Conservation (phyloP, 2,329 filamentous ascomycete species). For the Lecanicillium sp. region DNA sequence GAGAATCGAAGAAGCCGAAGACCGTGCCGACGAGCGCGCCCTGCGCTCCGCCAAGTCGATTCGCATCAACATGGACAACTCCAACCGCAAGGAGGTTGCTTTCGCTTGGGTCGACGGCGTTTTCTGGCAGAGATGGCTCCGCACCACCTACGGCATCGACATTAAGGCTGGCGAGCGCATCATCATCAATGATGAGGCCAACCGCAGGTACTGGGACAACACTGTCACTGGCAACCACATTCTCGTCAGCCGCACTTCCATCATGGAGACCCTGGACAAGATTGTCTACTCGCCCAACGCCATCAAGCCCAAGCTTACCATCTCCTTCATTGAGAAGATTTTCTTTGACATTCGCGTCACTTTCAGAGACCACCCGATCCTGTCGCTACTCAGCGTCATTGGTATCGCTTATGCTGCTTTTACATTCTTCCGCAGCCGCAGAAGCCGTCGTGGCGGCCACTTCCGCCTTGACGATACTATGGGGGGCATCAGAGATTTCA, state of each 20-base stretch:
- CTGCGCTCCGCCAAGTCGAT: slow-evolving; percentile 84
- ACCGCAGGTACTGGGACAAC: slow-evolving; percentile 89
- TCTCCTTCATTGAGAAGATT: slow-evolving; percentile 63
- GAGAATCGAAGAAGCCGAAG: slow-evolving; percentile 92
- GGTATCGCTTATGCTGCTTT: slow-evolving; percentile 48
- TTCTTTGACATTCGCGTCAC: slow-evolving; percentile 60
- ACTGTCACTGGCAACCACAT: slow-evolving; percentile 88
- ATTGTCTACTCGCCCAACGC: slow-evolving; percentile 62
- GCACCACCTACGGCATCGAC: slow-evolving; percentile 90
- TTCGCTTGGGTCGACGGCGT: slow-evolving; percentile 97
- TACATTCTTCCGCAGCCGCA: slow-evolving; percentile 49
- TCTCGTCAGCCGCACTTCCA: slow-evolving; percentile 80
- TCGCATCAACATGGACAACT: slow-evolving; percentile 82
- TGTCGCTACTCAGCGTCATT: slow-evolving; percentile 51
- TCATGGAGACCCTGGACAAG: slow-evolving; percentile 77
- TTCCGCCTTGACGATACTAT: slow-evolving; percentile 57
- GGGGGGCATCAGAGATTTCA: slow-evolving; percentile 42
- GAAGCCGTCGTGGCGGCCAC: slow-evolving; percentile 50
- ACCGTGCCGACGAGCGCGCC: slow-evolving; percentile 83
- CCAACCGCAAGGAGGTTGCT: slow-evolving; percentile 78
- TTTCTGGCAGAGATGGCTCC: slow-evolving; percentile 97
- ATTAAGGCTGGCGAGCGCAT: slow-evolving; percentile 83
- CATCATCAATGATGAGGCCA: slow-evolving; percentile 84
- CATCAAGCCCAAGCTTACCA: slow-evolving; percentile 73
- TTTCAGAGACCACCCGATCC: slow-evolving; percentile 53